Evolutionary conservation across 2,329 filamentous ascomycete genomes (phyloP), one percentile per base, ranked within the genome.

Genomic region (Aureobasidium sp.): DNA sequence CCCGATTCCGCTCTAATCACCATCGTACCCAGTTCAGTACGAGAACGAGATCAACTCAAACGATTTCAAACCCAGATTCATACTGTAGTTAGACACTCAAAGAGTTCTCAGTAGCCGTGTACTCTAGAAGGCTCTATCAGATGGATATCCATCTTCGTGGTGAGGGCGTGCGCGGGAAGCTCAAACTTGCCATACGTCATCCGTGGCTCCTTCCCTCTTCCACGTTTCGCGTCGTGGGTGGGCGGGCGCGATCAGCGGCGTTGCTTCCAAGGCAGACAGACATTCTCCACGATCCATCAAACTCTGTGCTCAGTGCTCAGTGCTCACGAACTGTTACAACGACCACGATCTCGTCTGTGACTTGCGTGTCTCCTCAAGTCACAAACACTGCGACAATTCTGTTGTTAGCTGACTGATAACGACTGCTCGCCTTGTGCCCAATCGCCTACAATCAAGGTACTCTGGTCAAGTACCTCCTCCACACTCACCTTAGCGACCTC

Each of bases 211-310:
- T 55, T 29, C 36, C 51, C 31, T 51, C 31, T 42, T 20, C 53
- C 53, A 57, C 53, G 53, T 57, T 57, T 41, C 53, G 53, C 39
- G 53, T 57, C 36, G 53, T 45, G 31, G 17, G 47, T n/a, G 25
- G 25, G 53, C 20, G 27, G 27, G 53, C 29, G 29, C 53, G 53
- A 57, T 57, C 53, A 57, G 53, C 53, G 53, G 39, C 53, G 53
- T 55, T 44, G 53, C 34, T 57, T 57, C 53, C 53, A 57, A 57
- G 53, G 36, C 45, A 45, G n/a, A 22, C 45, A 45, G n/a, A 22
- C 34, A 5, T 39, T 52, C 49, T 52, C 49, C 49, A 39, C 51
- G 37, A 53, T 39, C 25, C 51, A 29, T 25, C 31, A 52, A 52
- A 52, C 31, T 20, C 49, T 52, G 49, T 52, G 49, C 34, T 37